phyloP scores from a whole-genome alignment of 352 stramenopile genomes.

The Globisporangium perplexum region DNA sequence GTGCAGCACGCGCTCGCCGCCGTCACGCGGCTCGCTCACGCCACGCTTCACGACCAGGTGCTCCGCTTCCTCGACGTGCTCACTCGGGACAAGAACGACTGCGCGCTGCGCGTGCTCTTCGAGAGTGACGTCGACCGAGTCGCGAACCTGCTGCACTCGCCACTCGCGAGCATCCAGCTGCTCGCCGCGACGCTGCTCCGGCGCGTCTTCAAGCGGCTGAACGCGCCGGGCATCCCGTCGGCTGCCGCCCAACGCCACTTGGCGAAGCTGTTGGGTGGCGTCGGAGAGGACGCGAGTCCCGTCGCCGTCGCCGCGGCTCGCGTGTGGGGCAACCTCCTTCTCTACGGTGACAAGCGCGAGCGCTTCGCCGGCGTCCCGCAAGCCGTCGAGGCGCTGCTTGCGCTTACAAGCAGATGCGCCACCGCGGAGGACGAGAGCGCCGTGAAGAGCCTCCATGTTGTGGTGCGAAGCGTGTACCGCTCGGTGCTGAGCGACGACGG shows the following conservation, averaged over 20 bases:
- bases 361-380: conserved; percentile 32
- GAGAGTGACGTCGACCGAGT: conserved; percentile 41
- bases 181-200: conserved; percentile 33
- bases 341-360: conserved; percentile 48
- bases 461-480: conserved; percentile 22
- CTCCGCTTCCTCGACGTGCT: conserved; percentile 43
- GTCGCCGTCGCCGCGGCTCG: conserved; percentile 28
- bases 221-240: conserved; percentile 30
- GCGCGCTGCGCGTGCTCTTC: conserved; percentile 38
- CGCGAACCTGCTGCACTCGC: conserved; percentile 45
- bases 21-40: conserved; percentile 29
- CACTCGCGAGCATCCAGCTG: conserved; percentile 20
- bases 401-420: conserved; percentile 22
- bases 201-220: conserved; percentile 54
- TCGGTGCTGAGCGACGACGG: conserved; percentile 17
- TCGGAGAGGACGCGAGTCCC: conserved; percentile 3
- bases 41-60: conserved; percentile 34
- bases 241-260: conserved; percentile 38
- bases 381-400: conserved; percentile 34
- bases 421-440: background rate
- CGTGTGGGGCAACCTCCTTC: conserved; percentile 61
- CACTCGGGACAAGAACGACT: conserved; percentile 41
- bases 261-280: conserved; percentile 22
- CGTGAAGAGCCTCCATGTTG: conserved; percentile 28
- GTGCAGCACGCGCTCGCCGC: conserved; percentile 31